phyloP scores from a whole-genome alignment of 2,329 filamentous ascomycete genomes.

The Aureobasidium mangrovei region DNA sequence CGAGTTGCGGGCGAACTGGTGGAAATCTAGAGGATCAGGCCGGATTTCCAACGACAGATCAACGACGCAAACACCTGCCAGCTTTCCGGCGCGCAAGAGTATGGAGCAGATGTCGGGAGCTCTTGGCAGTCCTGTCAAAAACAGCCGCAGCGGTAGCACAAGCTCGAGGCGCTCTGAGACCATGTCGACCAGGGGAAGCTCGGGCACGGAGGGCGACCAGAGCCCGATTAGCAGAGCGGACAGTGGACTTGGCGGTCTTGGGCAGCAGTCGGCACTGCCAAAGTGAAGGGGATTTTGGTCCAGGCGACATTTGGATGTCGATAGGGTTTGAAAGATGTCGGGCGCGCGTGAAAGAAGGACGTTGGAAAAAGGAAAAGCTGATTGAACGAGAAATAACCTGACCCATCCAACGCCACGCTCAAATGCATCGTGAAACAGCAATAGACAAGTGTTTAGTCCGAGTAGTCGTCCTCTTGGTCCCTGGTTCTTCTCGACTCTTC shows the following conservation, averaged over 20 bases:
- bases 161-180: slow-evolving; percentile 5
- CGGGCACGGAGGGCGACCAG: neutral
- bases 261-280: neutral
- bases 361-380: neutral
- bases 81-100: neutral
- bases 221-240: slow-evolving; percentile 6
- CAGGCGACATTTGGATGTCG: neutral
- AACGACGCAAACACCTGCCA: slow-evolving; percentile 1
- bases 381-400: neutral
- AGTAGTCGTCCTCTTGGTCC: slow-evolving; percentile 2
- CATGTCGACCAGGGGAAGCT: slow-evolving; percentile 7
- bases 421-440: neutral
- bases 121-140: neutral
- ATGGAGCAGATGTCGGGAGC: neutral
- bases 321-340: neutral
- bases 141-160: neutral
- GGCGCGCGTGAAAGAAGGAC: neutral
- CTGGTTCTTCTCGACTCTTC: neutral
- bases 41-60: neutral
- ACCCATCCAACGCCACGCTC: neutral
- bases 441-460: neutral
- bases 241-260: slow-evolving; percentile 5
- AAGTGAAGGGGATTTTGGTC: neutral
- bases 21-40: neutral
- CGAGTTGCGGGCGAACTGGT: slow-evolving; percentile 1